A percentile compares a stretch with the other conserved stretches of the same genome.
Evolutionary conservation across 768 basidiomycete species (phyloP).

Genomic region (Lactarius indigo): DNA sequence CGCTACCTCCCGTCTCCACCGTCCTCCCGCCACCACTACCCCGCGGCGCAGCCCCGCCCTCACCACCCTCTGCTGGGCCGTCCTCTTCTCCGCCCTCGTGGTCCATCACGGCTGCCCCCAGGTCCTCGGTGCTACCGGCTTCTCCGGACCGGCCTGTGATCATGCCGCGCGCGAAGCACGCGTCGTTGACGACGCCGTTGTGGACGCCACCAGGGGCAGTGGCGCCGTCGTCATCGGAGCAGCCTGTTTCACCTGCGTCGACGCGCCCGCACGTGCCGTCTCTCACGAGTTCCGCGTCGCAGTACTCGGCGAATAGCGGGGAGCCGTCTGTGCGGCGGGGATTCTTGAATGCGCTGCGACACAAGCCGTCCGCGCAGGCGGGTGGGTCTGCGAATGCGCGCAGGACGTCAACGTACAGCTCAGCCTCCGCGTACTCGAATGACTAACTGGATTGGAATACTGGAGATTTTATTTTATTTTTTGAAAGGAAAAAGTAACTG

Average conservation of each 20-base stretch:
- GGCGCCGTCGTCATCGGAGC: conserved; percentile 1
- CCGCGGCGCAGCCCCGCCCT: not conserved
- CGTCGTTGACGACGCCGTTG: not conserved
- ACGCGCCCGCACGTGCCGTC: conserved; percentile 29
- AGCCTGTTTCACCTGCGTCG: conserved; percentile 6
- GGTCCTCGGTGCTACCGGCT: conserved; percentile 12
- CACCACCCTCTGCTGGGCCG: not conserved
- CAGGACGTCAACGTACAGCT: conserved; percentile 21
- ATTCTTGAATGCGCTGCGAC: conserved; percentile 28
- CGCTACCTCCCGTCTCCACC: not conserved
- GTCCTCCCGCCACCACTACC: not conserved
- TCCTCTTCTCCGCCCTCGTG: not conserved
- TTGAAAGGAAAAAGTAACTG: not conserved
- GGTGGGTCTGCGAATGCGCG: not conserved
- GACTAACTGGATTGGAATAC: not conserved
- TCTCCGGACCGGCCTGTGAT: conserved; percentile 14
- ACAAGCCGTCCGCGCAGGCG: not conserved
- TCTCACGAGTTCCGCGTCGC: conserved; percentile 35
- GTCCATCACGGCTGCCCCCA: not conserved
- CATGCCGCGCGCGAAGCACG: conserved; percentile 17
- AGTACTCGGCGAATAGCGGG: conserved; percentile 39
- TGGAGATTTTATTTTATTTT: not conserved
- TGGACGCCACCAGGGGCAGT: not conserved
- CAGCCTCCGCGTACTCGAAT: conserved; percentile 23
- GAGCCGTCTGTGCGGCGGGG: conserved; percentile 34